Percentiles rank a stretch among this genome's conserved stretches.
phyloP scores from a whole-genome alignment of 768 basidiomycete genomes.

The Boletus rubescentipes region DNA sequence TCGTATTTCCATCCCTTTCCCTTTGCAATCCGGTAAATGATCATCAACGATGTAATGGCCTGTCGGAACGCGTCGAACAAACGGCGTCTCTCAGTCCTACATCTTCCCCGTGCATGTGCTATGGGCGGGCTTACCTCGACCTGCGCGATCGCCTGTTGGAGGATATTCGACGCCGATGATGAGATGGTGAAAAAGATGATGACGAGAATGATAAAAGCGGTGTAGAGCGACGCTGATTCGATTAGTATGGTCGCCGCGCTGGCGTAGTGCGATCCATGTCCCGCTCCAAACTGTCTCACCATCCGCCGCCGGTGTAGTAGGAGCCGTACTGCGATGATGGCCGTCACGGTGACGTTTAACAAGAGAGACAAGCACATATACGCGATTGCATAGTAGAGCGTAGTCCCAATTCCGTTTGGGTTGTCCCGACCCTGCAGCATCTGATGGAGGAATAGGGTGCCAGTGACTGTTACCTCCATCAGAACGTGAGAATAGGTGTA shows the following conservation, averaged over 20 bases:
- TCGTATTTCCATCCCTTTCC: slow-evolving; percentile 16
- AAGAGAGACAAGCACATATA: slow-evolving; percentile 14
- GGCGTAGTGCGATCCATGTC: slow-evolving; percentile 14
- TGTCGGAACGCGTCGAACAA: not conserved
- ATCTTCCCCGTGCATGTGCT: not conserved
- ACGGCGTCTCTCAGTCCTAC: not conserved
- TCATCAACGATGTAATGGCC: slow-evolving; percentile 18
- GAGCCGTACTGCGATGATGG: slow-evolving; percentile 16
- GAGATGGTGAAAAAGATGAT: slow-evolving; percentile 7
- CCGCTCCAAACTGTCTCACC: slow-evolving; percentile 9
- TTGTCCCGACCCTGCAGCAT: not conserved
- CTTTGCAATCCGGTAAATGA: slow-evolving; percentile 21
- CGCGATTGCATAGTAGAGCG: not conserved
- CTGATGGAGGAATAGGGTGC: slow-evolving; percentile 2
- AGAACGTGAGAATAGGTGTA: not conserved
- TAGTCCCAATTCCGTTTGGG: too few species aligned
- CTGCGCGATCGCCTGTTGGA: slow-evolving; percentile 21
- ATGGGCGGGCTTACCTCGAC: slow-evolving; percentile 11
- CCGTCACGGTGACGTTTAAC: slow-evolving; percentile 17
- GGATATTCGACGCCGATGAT: slow-evolving; percentile 1
- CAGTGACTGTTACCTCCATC: slow-evolving; percentile 1
- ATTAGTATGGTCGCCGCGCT: slow-evolving; percentile 12
- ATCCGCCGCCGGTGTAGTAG: slow-evolving; percentile 12
- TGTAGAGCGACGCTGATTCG: slow-evolving; percentile 22
- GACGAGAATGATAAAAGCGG: slow-evolving; percentile 13